A percentile compares a stretch with the other conserved stretches of the same genome.
These are phyloP conservation scores for Exophiala sideris DNA, from an alignment of 2,329 filamentous ascomycete genomes.

Conservation along the genomic window DNA sequence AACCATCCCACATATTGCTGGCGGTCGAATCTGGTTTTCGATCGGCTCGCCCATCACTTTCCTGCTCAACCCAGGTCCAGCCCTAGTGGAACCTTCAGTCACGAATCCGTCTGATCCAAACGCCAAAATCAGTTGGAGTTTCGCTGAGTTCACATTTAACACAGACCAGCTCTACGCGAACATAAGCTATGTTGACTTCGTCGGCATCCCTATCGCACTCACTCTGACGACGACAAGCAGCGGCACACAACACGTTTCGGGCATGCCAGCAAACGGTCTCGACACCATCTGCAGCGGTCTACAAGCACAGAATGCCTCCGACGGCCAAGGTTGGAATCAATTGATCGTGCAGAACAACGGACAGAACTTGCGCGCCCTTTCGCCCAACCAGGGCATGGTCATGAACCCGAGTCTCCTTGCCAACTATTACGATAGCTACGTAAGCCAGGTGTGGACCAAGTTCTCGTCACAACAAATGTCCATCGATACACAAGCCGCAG, in stretches of 20 bases:
- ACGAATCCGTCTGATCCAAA: slow-evolving; percentile 64
- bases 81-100: slow-evolving; percentile 70
- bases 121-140: slow-evolving; percentile 61
- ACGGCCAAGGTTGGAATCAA: slow-evolving; percentile 61
- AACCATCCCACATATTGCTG: slow-evolving; percentile 66
- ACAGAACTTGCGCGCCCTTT: slow-evolving; percentile 39
- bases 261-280: slow-evolving; percentile 58
- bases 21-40: slow-evolving; percentile 70
- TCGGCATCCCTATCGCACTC: slow-evolving; percentile 59
- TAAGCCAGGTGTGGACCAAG: slow-evolving; percentile 50
- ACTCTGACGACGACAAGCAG: slow-evolving; percentile 45
- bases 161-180: slow-evolving; percentile 61
- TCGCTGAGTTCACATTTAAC: slow-evolving; percentile 69
- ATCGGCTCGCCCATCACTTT: slow-evolving; percentile 62
- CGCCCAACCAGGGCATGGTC: slow-evolving; percentile 43
- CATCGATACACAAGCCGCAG: slow-evolving; percentile 63
- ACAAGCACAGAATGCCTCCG: slow-evolving; percentile 52
- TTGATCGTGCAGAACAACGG: slow-evolving; percentile 50
- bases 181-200: slow-evolving; percentile 74
- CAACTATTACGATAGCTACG: slow-evolving; percentile 52
- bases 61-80: slow-evolving; percentile 67
- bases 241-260: slow-evolving; percentile 52
- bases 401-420: slow-evolving; percentile 46
- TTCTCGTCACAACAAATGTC: slow-evolving; percentile 47
- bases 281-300: slow-evolving; percentile 54